Conservation (phyloP, 148 eudicot genomes). For the Silene latifolia region DNA sequence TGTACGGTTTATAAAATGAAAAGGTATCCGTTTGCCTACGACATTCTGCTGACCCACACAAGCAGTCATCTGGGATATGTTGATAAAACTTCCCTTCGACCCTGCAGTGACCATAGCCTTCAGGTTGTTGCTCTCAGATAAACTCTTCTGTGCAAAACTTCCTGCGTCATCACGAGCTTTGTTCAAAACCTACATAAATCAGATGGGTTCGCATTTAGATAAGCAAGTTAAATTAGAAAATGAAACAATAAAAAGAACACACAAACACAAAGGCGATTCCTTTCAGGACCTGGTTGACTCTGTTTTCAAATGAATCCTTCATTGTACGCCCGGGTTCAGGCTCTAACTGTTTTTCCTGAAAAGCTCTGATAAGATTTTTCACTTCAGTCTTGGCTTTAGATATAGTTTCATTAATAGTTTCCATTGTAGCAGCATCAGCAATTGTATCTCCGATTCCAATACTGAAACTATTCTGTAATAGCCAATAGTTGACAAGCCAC, state of each 20-base stretch:
- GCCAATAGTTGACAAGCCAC: conserved; percentile 99
- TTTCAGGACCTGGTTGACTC: conserved; percentile 81
- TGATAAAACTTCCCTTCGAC: conserved; percentile 98
- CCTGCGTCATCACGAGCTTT: conserved; percentile 99
- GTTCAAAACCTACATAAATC: conserved; percentile 83
- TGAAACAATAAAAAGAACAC: conserved; percentile 1
- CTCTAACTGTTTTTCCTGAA: conserved; percentile 80
- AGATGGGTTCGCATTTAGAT: too few relatives aligned
- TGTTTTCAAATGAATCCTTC: conserved; percentile 98
- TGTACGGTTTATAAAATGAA: conserved; percentile 83
- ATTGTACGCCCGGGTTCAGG: conserved; percentile 99
- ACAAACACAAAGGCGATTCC: background rate
- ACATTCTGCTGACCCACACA: conserved; percentile 99
- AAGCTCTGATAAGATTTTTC: conserved; percentile 70
- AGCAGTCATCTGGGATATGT: conserved; percentile 99
- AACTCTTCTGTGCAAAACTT: conserved; percentile 93
- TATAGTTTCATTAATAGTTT: conserved; percentile 79
- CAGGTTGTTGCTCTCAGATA: conserved; percentile 91
- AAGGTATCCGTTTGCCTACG: conserved; percentile 97
- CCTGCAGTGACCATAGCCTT: conserved; percentile 99
- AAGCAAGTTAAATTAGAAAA: too few relatives aligned
- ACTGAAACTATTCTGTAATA: conserved; percentile 85
- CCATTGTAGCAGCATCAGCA: conserved; percentile 98
- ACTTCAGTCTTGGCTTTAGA: conserved; percentile 90
- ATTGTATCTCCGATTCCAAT: conserved; percentile 99